Base-by-base conservation (phyloP, 345 rosid genomes). In the Moricandia moricandioides region DNA sequence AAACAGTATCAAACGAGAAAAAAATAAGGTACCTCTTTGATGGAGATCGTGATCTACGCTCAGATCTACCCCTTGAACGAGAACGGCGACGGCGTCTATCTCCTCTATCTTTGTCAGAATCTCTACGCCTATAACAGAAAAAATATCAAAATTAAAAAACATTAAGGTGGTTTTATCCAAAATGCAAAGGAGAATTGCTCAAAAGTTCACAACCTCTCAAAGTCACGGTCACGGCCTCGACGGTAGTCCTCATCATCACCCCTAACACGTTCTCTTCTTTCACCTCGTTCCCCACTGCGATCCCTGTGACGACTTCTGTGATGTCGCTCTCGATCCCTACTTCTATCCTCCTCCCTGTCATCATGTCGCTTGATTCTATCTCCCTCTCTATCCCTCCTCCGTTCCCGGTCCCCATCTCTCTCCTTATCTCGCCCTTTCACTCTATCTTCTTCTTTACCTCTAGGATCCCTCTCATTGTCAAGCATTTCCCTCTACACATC, bases 241-340 rank as follows among this genome's bases (percentile, higher is more conserved):
- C 62, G 64, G 76, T 65, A 64, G 74, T 82, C 92, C 84, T 87
- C 90, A 67, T 78, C 94, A 52, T 82, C 96, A 35, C 86, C 94
- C 77, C 88, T 86, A 7, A 85, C 87, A 27, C 89, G 79, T 31
- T 85, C 92, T 78, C 87, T 90, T 82, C 89, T 90, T 35, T 90
- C 96, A 60, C 84, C 75, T 60, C 79, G 89, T 14, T 85, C 91
- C 70, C 83, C 71, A 67, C 81, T 80, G 12, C 85, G 86, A 68
- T 83, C 88, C 55, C 83, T 64, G 43, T 70, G 82, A 80, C 61
- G 81, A 60, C 84, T 89, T 82, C 87, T 84, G 43, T 40, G 65
- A 65, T 89, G 87, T 9, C 85, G 83, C 10, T 86, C 84, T 12
- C 75, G 66, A 6, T 82, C 87, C 67, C 45, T 61, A 27, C 27